Evolutionary conservation across 2,329 filamentous ascomycete species (phyloP), one percentile per base, ranked within the genome.

Genomic region (Botrytis cinerea): DNA sequence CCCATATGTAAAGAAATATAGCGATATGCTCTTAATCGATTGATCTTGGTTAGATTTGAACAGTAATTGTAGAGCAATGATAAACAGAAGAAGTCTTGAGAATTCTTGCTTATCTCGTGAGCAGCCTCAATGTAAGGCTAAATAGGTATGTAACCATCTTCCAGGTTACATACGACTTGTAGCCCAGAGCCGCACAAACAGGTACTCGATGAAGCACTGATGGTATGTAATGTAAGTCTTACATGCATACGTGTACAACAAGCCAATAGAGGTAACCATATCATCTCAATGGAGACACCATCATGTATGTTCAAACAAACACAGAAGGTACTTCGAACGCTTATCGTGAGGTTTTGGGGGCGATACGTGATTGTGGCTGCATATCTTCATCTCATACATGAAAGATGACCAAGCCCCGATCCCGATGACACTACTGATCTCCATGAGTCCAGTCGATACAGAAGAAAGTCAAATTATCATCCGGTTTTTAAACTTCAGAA

Each of bases 241-340:
- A 64, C 43, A n/a, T 8, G 62, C 62, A 48, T 35, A 35, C 48
- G 2, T 6, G 43, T 10, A 35, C 22, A 66, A 22, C 28, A 48
- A 48, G 8, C 28, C 62, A 66, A 38, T 66, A 5, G 35, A 66
- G 35, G 0, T 6, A 20, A 35, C 9, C 25, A 62, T 20, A n/a
- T 7, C 16, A 32, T 20, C 43, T 46, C 62, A 16, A 46, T 16
- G 62, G 5, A 8, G 9, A 28, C 40, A 7, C 43, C 9, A 25
- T 64, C 28, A 7, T 32, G 43, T 25, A 61, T 61, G 18, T 38
- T 14, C 2, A 57, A 28, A 9, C 51, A 57, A 57, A 57, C 51
- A 57, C 51, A 57, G n/a, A 9, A 57, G 51, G 51, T 57, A 57
- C 51, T 57, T 57, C n/a, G 51, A 57, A 57, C n/a, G n/a, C 51